phyloP scores from a whole-genome alignment of 83 land plant genomes.

The Picea abies region DNA sequence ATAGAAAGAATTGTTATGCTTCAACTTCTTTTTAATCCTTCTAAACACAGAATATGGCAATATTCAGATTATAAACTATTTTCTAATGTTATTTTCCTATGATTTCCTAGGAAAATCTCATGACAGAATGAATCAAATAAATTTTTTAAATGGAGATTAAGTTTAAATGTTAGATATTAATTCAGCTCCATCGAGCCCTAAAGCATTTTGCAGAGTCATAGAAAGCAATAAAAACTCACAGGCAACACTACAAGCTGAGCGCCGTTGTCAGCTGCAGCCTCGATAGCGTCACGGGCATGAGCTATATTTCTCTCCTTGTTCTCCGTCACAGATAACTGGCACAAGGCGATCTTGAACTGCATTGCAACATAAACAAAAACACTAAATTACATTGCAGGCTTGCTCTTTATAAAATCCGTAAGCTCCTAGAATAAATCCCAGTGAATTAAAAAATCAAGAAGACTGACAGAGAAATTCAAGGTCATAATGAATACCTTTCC shows the following conservation, averaged over 20 bases:
- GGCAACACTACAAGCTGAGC: conserved; percentile 74
- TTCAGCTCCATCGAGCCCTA: too few relatives aligned
- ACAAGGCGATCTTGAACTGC: conserved; percentile 91
- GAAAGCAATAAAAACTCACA: conserved; percentile 33
- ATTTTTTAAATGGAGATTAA: too few relatives aligned
- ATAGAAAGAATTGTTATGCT: too few relatives aligned
- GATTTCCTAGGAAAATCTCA: too few relatives aligned
- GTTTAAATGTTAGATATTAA: too few relatives aligned
- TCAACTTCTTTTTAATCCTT: too few relatives aligned
- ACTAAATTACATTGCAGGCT: not conserved
- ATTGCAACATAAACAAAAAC: conserved; percentile 12
- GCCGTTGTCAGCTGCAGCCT: conserved; percentile 73
- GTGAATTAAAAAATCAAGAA: conserved; percentile 26
- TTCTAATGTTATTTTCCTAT: not conserved
- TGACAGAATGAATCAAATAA: too few relatives aligned
- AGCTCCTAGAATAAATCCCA: conserved; percentile 7
- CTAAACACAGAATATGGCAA: not conserved
- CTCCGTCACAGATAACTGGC: conserved; percentile 78
- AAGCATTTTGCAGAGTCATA: too few relatives aligned
- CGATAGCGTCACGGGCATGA: conserved; percentile 69
- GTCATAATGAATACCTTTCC: not conserved
- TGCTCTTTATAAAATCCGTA: conserved; percentile 9
- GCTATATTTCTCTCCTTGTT: conserved; percentile 74
- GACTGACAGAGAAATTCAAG: conserved; percentile 19
- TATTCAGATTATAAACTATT: not conserved